Percentiles rank a stretch among this genome's conserved stretches.
These are phyloP conservation scores for Colletotrichum limetticola DNA, from an alignment of 2,329 filamentous ascomycete genomes.

Conservation along the genomic window DNA sequence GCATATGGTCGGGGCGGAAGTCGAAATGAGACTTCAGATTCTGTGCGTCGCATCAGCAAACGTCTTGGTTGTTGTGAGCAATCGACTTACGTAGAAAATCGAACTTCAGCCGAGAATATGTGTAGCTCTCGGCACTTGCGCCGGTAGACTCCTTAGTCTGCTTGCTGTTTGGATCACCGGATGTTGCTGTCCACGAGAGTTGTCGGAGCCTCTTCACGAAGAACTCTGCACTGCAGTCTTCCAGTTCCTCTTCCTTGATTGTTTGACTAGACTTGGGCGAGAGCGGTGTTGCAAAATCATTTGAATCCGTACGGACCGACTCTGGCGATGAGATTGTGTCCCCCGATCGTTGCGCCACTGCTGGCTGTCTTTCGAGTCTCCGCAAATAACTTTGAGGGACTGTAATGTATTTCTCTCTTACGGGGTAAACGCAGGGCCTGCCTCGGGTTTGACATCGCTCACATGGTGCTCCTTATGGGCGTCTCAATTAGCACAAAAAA, in stretches of 20 bases:
- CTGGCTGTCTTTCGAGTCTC: slow-evolving; percentile 23
- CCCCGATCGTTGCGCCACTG: not conserved
- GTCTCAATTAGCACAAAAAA: not conserved
- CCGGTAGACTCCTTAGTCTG: not conserved
- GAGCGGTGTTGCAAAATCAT: not conserved
- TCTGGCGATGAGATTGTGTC: not conserved
- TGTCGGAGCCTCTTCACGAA: slow-evolving; percentile 35
- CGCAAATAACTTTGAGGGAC: slow-evolving; percentile 35
- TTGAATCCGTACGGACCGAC: not conserved
- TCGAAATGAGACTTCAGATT: slow-evolving; percentile 33
- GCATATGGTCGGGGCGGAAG: slow-evolving; percentile 35
- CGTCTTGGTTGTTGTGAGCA: not conserved
- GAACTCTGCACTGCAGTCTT: slow-evolving; percentile 33
- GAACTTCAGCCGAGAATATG: slow-evolving; percentile 36
- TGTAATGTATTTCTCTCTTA: slow-evolving; percentile 25
- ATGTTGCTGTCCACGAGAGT: slow-evolving; percentile 8
- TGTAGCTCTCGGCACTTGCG: slow-evolving; percentile 14
- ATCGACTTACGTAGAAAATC: slow-evolving; percentile 33
- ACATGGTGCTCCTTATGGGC: slow-evolving; percentile 11
- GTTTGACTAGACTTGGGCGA: not conserved
- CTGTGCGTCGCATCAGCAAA: not conserved
- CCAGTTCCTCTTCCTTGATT: slow-evolving; percentile 13
- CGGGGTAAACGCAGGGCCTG: slow-evolving; percentile 30
- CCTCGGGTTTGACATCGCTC: slow-evolving; percentile 6
- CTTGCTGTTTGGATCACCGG: not conserved